phyloP scores from a whole-genome alignment of 495 filamentous ascomycete species.

The Penicillium bialowiezense region DNA sequence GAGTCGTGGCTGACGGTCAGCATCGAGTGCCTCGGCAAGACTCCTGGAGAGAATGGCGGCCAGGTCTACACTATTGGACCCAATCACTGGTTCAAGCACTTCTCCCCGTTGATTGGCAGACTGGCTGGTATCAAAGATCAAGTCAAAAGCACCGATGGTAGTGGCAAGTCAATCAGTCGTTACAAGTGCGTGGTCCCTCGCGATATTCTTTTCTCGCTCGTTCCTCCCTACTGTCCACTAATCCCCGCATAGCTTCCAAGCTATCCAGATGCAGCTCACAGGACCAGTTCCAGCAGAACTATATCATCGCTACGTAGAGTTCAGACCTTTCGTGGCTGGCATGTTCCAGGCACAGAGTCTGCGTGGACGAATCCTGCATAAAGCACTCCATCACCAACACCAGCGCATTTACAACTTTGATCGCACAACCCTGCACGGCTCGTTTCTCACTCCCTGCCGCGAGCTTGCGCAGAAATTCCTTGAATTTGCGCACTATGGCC shows the following conservation, averaged over 20 bases:
- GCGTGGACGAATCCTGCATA: slow-evolving; percentile 73
- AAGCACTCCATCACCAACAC: slow-evolving; percentile 87
- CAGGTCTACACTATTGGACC: slow-evolving; percentile 76
- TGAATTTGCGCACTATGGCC: slow-evolving; percentile 79
- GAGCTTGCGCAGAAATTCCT: slow-evolving; percentile 77
- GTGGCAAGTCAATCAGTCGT: slow-evolving; percentile 51
- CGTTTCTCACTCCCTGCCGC: slow-evolving; percentile 50
- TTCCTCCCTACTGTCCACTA: slow-evolving; percentile 3
- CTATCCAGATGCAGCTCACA: slow-evolving; percentile 82
- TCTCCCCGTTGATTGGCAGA: slow-evolving; percentile 83
- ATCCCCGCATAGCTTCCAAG: slow-evolving; percentile 69
- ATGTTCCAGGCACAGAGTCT: slow-evolving; percentile 82
- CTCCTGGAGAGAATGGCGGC: slow-evolving; percentile 65
- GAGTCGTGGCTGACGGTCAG: slow-evolving; percentile 64
- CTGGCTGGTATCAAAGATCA: slow-evolving; percentile 72
- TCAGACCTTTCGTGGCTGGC: slow-evolving; percentile 81
- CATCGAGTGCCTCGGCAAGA: slow-evolving; percentile 70
- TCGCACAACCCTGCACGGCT: slow-evolving; percentile 65
- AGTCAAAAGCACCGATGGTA: slow-evolving; percentile 41
- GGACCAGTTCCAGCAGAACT: slow-evolving; percentile 76
- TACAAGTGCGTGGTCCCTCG: slow-evolving; percentile 60
- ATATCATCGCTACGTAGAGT: slow-evolving; percentile 90
- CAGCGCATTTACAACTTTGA: slow-evolving; percentile 84
- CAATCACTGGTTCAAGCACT: slow-evolving; percentile 78
- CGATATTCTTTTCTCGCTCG: neutral